Evolutionary conservation across 176 grass and related monocot species (phyloP), one percentile per base, ranked within the genome.

Genomic region (Raddia distichophylla): DNA sequence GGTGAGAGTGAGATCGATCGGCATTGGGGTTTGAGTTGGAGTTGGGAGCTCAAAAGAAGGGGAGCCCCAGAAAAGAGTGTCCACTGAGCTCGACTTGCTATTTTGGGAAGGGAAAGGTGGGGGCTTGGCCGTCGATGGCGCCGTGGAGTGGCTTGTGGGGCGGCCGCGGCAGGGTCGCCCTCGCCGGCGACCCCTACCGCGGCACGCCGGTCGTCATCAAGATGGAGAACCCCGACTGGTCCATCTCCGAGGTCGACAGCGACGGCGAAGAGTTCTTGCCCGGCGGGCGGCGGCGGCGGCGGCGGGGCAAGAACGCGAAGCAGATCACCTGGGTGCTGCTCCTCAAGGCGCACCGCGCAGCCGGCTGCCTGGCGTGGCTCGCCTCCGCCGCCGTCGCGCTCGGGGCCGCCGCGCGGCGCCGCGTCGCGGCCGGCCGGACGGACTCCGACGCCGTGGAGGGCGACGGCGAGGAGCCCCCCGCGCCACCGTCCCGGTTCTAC

Each of bases 311-410:
- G 87, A 95, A 93, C 48, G 89, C 93, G 49, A 93, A 85, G 71
- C 95, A 93, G 66, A 95, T 95, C 71, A 98, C 92, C 47, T 98
- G 95, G 95, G 92, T 98, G 32, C 83, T 98, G 47, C 92, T 94
- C 20, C 86, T 98, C 48, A 94, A 97, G 88, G 95, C 95, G 34
- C 95, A 97, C 81, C 86, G 86, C 10, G 86, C 95, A 3, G 95
- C 86, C 0, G 95, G 95, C 1, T 95, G 86, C 90, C 90, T 98
- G 3, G 86, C 95, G 2, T 80, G 81, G 63, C 79, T 95, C 4
- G 84, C 92, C 32, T 87, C 95, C 9, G 84, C 86, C 0, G 85
- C 83, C 71, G 75, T 91, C 34, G 76, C 91, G 34, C 83, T 98
- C 7, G 90, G 87, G 8, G 76, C 82, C 13, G 75, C 90, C 10